Conservation (phyloP, 2,329 filamentous ascomycete genomes). For the Incumbomyces delicatus region DNA sequence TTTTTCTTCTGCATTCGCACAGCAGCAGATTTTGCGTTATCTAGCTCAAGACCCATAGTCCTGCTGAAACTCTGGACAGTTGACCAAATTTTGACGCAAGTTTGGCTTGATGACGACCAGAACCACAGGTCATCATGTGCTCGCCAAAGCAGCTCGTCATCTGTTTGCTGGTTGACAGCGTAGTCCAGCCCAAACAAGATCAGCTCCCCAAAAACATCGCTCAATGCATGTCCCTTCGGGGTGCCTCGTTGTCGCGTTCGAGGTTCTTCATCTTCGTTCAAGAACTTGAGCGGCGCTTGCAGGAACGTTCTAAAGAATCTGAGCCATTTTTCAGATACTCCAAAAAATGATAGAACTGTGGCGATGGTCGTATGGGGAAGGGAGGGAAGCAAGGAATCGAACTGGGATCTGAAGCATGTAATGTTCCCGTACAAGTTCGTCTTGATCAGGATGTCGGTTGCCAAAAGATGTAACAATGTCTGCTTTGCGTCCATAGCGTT, state of each 20-base stretch:
- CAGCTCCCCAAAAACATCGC: constrained; percentile 50
- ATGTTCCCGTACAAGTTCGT: constrained; percentile 39
- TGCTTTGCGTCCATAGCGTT: constrained; percentile 44
- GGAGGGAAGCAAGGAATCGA: constrained; percentile 48
- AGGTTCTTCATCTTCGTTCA: constrained; percentile 40
- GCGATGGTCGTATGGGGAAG: constrained; percentile 52
- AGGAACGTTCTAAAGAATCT: constrained; percentile 52
- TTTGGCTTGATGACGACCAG: constrained; percentile 46
- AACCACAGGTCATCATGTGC: constrained; percentile 60
- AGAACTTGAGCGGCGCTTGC: constrained; percentile 49
- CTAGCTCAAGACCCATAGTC: neutral
- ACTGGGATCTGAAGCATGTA: constrained; percentile 48
- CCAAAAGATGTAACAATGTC: constrained; percentile 46
- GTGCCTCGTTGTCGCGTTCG: constrained; percentile 46
- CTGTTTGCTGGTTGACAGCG: constrained; percentile 45
- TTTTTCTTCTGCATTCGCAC: neutral
- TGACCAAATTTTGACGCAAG: constrained; percentile 3
- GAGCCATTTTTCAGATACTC: constrained; percentile 47
- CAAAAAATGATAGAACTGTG: constrained; percentile 49
- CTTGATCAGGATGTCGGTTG: constrained; percentile 44
- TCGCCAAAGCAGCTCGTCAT: constrained; percentile 48
- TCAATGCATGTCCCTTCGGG: constrained; percentile 51
- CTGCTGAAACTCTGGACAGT: constrained; percentile 15
- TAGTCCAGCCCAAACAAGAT: constrained; percentile 58
- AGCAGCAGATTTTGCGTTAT: neutral